Base-by-base conservation (phyloP, 1,139 yeast species). In the Geotrichum candidum region DNA sequence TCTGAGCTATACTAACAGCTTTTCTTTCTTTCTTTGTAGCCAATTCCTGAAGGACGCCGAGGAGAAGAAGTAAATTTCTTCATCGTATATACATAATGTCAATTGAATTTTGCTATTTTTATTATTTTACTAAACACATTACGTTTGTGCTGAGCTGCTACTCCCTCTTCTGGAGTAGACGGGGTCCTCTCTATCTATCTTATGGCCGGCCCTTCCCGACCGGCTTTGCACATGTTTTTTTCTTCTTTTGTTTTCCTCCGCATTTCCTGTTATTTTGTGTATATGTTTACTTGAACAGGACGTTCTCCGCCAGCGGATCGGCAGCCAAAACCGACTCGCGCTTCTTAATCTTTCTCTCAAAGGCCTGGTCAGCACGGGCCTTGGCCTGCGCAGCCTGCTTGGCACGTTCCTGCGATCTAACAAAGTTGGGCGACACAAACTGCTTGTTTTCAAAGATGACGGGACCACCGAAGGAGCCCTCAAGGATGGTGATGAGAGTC, bases 401-500 rank as follows among this genome's bases (percentile, higher is more conserved):
- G 69, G 87, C 89, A 75, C 85, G 88, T 68, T 82, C 67, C 80
- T 92, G 97, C 15, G 99, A 91, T 78, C 99, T 87, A 59, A 88
- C 96, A 68, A 89, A 85, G 80, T 94, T 94, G 67, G 99, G 99
- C 64, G 96, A 89, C 59, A 94, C 97, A 75, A 90, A 94, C 76
- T 94, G 96, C 80, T 90, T 92, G 80, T 94, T 94, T 73, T 94
- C 99, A 77, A 90, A 94, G 68, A 94, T 90, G 81, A 94, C 91
- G 65, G 99, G 97, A 27, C 99, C 99, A 62, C 97, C 96, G 72
- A 94, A 95, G 1, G 98, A 90, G 57, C 99, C 99, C 77, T 94
- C 99, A 67, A 94, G 82, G 60, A 94, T 86, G 65, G 96, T 87
- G 68, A 94, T 92, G 68, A 89, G 86, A 3, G 99, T 94, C 78